Conservation (phyloP, 2,329 filamentous ascomycete species). For the Penicillium psychrosexuale region DNA sequence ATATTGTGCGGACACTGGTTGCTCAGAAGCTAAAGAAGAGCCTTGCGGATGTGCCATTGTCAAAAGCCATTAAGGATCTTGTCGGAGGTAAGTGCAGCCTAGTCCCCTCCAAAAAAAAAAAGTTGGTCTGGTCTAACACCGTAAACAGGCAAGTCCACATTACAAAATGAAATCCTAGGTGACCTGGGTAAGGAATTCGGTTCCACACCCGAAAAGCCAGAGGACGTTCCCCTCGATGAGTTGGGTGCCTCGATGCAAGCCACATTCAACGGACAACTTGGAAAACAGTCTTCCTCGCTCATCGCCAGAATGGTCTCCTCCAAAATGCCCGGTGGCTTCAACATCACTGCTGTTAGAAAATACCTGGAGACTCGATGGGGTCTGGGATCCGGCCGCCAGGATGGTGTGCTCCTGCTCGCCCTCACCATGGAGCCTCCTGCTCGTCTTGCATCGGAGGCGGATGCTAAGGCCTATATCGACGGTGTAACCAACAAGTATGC, state of each 20-base stretch:
- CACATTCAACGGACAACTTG: slow-evolving; percentile 97
- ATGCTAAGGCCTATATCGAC: slow-evolving; percentile 91
- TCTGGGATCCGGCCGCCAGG: slow-evolving; percentile 78
- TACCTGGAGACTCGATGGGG: slow-evolving; percentile 95
- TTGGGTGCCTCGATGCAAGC: slow-evolving; percentile 92
- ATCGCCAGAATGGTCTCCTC: slow-evolving; percentile 94
- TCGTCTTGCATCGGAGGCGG: slow-evolving; percentile 81
- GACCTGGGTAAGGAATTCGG: slow-evolving; percentile 98
- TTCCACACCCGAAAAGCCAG: slow-evolving; percentile 95
- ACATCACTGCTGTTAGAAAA: slow-evolving; percentile 92
- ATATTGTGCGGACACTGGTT: slow-evolving; percentile 83
- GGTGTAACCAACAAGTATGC: slow-evolving; percentile 88
- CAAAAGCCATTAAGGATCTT: slow-evolving; percentile 97
- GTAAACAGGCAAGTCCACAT: slow-evolving; percentile 81
- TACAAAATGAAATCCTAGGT: slow-evolving; percentile 97
- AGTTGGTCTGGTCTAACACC: background rate
- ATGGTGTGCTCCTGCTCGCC: slow-evolving; percentile 81
- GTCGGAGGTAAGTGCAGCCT: slow-evolving; percentile 72
- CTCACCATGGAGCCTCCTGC: slow-evolving; percentile 89
- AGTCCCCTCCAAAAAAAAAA: background rate
- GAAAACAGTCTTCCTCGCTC: slow-evolving; percentile 91
- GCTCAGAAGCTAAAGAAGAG: slow-evolving; percentile 98
- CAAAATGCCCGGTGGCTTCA: slow-evolving; percentile 99
- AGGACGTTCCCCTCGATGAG: slow-evolving; percentile 95
- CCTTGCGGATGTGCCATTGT: slow-evolving; percentile 79